phyloP scores from a whole-genome alignment of 139 green algal genomes.

The Chlamydomonas sphaeroides region DNA sequence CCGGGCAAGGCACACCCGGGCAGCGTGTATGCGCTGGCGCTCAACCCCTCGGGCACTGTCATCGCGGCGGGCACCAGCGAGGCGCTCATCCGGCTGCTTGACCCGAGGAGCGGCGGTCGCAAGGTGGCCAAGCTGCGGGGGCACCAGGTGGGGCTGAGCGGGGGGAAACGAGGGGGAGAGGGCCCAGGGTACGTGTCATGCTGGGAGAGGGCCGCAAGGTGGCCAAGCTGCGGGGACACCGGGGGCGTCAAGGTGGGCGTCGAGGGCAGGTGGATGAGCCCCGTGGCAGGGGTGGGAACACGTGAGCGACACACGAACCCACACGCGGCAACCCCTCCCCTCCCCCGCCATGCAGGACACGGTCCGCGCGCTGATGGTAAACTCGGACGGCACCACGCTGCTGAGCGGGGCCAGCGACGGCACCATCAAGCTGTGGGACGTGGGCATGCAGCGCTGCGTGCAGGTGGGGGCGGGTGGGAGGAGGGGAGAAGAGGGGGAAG shows the following conservation, averaged over 20 bases:
- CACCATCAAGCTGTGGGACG: slow-evolving; percentile 92
- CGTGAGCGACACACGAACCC: neutral
- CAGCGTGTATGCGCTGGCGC: slow-evolving; percentile 85
- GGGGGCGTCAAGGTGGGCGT: neutral
- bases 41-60: slow-evolving; percentile 68
- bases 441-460: slow-evolving; percentile 87
- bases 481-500: neutral
- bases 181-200: slow-evolving; percentile 76
- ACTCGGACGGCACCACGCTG: slow-evolving; percentile 71
- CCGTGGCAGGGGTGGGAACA: neutral
- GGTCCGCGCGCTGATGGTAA: slow-evolving; percentile 76
- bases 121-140: slow-evolving; percentile 77
- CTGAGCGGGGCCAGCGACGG: slow-evolving; percentile 84
- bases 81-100: slow-evolving; percentile 66
- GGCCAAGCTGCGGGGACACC: slow-evolving; percentile 67
- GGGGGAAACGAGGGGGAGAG: neutral
- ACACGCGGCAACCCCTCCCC: neutral
- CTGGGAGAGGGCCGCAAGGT: slow-evolving; percentile 67
- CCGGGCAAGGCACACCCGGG: slow-evolving; percentile 35
- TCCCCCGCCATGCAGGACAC: slow-evolving; percentile 73
- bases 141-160: neutral
- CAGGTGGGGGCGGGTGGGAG: slow-evolving; percentile 51
- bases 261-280: no score
- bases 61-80: slow-evolving; percentile 79
- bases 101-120: slow-evolving; percentile 66